Evolutionary conservation across 345 rosid genomes (phyloP).

Genomic region (Eucalyptus marginata): DNA sequence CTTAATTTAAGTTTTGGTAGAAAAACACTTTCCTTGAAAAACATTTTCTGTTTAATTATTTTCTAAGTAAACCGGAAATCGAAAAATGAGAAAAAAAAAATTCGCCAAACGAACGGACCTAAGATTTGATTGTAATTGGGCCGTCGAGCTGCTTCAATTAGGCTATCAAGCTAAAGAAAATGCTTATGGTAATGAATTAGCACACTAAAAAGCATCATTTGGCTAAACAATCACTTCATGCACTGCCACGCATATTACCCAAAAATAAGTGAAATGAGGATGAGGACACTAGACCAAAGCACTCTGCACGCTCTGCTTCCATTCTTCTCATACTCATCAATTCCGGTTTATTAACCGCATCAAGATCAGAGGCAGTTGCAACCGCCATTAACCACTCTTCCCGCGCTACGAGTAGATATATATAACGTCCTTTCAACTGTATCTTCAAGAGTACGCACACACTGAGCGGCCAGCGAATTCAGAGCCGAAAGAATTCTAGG

Average conservation of each 20-base stretch:
- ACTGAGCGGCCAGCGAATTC: background rate
- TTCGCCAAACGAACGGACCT: no score
- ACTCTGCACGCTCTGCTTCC: background rate
- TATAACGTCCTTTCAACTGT: background rate
- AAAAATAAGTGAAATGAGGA: background rate
- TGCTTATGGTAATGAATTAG: background rate
- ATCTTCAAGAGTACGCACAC: background rate
- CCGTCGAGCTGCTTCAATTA: background rate
- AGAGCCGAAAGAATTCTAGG: background rate
- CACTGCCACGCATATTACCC: background rate
- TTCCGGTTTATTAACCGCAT: background rate
- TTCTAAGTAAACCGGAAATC: fast-evolving
- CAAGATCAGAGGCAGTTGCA: background rate
- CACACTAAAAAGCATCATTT: background rate
- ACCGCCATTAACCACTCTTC: background rate
- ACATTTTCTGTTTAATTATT: no score
- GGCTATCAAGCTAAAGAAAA: background rate
- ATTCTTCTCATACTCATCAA: background rate
- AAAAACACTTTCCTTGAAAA: no score
- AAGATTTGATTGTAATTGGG: background rate
- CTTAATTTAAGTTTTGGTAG: fast-evolving
- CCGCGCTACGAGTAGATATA: background rate
- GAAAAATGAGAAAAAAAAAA: no score
- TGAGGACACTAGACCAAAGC: background rate
- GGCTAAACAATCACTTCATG: background rate